These are phyloP conservation scores for Chiua virens DNA, from an alignment of 768 basidiomycete genomes.

Conservation along the genomic window DNA sequence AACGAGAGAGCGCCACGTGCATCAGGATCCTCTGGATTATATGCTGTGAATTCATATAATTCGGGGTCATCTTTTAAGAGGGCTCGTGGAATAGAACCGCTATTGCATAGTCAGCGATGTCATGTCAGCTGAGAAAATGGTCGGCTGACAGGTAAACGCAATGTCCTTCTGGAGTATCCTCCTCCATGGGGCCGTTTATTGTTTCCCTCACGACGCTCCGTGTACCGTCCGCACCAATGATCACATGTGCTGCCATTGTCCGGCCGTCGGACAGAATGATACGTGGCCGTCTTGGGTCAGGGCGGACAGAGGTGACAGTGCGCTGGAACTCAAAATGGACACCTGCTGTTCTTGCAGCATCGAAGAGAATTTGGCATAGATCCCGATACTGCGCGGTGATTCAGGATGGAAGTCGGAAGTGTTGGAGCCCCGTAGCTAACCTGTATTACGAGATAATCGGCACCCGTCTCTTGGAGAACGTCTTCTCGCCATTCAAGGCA, in stretches of 20 bases:
- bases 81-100: constrained; percentile 43
- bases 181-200: constrained; percentile 32
- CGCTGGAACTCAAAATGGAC: constrained; percentile 50
- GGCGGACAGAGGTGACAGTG: constrained; percentile 34
- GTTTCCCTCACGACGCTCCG: constrained; percentile 42
- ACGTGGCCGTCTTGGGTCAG: constrained; percentile 28
- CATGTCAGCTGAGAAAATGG: constrained; percentile 4
- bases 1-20: constrained; percentile 11
- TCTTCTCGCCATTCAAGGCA: constrained; percentile 48
- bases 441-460: constrained; percentile 53
- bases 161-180: constrained; percentile 29
- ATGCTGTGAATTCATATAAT: constrained; percentile 33
- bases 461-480: constrained; percentile 51
- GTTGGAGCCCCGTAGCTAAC: constrained; percentile 28
- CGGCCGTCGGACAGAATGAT: constrained; percentile 45
- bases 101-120: constrained; percentile 15
- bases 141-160: constrained; percentile 47
- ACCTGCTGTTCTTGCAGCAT: constrained; percentile 47
- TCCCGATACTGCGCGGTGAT: constrained; percentile 47
- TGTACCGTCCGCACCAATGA: constrained; percentile 65
- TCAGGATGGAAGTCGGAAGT: neutral
- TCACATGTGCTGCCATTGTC: constrained; percentile 47
- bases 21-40: constrained; percentile 19
- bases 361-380: constrained; percentile 48
- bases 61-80: constrained; percentile 45